These are phyloP conservation scores for Sporothrix brasiliensis DNA, from an alignment of 2,329 filamentous ascomycete genomes.

Conservation along the genomic window DNA sequence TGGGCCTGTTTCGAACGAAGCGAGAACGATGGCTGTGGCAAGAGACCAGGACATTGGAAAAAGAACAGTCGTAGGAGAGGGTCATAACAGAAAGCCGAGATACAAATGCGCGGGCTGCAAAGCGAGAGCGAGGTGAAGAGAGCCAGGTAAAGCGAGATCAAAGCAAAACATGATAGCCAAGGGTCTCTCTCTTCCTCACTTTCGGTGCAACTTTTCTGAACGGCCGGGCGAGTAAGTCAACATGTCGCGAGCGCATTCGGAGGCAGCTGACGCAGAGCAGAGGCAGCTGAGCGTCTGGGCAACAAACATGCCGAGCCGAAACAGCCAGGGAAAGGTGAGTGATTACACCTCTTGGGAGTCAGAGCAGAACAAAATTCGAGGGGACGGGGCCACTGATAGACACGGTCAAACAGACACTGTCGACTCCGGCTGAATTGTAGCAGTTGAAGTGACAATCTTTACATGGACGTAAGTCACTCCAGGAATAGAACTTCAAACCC, in stretches of 20 bases:
- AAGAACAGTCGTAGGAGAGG: neutral
- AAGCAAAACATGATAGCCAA: neutral
- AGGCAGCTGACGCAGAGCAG: slow-evolving; percentile 4
- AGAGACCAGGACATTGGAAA: neutral
- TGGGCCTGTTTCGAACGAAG: slow-evolving; percentile 18
- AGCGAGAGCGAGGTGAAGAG: slow-evolving; percentile 1
- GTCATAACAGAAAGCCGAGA: neutral
- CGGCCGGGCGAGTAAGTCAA: slow-evolving; percentile 22
- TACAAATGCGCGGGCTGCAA: neutral
- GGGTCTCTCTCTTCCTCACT: neutral
- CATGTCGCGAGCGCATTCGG: neutral
- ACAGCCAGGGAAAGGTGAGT: slow-evolving; percentile 15
- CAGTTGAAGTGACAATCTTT: too few relatives aligned
- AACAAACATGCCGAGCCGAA: neutral
- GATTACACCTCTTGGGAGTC: neutral
- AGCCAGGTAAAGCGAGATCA: slow-evolving; percentile 13
- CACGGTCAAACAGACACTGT: neutral
- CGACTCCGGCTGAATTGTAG: too few relatives aligned
- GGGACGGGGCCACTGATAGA: neutral
- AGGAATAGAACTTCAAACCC: neutral
- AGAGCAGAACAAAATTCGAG: neutral
- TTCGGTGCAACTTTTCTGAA: slow-evolving; percentile 11
- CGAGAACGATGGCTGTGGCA: neutral
- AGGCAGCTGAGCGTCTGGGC: slow-evolving; percentile 5
- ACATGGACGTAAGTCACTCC: too few relatives aligned